These are phyloP conservation scores for Scortechinia acanthostroma DNA, from an alignment of 2,329 filamentous ascomycete genomes.

Conservation along the genomic window DNA sequence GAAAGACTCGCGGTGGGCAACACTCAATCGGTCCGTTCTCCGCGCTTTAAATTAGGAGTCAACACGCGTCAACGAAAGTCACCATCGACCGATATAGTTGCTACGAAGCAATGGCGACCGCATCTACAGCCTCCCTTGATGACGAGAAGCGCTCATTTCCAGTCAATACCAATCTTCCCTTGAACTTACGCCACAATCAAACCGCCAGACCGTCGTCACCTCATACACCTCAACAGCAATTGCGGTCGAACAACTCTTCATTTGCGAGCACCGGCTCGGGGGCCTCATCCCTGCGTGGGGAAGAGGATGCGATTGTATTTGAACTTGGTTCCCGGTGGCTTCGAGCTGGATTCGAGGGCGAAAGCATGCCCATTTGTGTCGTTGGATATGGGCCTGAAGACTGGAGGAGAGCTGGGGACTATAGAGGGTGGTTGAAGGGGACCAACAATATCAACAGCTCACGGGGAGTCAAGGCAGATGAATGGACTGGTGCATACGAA, in stretches of 20 bases:
- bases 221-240: neutral
- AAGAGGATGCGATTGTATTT: constrained; percentile 79
- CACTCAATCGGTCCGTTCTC: too few relatives aligned
- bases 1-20: too few relatives aligned
- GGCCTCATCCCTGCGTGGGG: constrained; percentile 50
- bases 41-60: too few relatives aligned
- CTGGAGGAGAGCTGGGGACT: constrained; percentile 74
- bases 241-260: neutral
- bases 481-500: constrained; percentile 62
- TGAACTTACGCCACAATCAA: neutral
- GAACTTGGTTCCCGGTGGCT: constrained; percentile 77
- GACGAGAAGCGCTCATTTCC: neutral
- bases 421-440: constrained; percentile 66
- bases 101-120: neutral
- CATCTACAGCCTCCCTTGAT: neutral
- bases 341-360: constrained; percentile 79
- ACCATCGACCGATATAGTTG: too few relatives aligned
- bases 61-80: too few relatives aligned
- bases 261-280: neutral
- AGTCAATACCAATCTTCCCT: neutral
- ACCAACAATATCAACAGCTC: constrained; percentile 39
- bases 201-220: neutral
- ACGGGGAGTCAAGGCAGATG: constrained; percentile 29
- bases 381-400: constrained; percentile 70
- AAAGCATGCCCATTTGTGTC: constrained; percentile 66